Base-by-base conservation (phyloP, 2,329 filamentous ascomycete species). In the Trichoderma polysporum region DNA sequence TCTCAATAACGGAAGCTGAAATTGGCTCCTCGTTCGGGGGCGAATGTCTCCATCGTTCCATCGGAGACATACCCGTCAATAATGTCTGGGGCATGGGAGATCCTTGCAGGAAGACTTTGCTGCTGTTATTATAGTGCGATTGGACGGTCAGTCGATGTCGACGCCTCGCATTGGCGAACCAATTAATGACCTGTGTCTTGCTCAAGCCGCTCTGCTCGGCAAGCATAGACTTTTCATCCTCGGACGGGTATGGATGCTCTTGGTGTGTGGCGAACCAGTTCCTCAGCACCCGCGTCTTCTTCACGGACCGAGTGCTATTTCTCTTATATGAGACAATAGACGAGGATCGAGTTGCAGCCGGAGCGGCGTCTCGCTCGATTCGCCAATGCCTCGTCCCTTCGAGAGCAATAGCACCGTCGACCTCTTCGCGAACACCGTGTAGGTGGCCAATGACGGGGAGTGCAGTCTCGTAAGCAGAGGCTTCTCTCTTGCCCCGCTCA, bases 161-260 rank as follows among this genome's bases (percentile, higher is more conserved):
- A 8, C 83, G 79, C 22, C 83, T 77, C 0, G 82, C 82, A 69
- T 85, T 85, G 25, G 82, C 79, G 69, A 85, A 84, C 82, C 83
- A 85, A 60, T 82, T 83, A 25, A 79, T 74, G 2, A 85, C 78
- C 37, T 83, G 80, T 1, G 77, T 80, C 58, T 75, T 75, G 22
- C 78, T 83, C 17, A 85, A 76, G 0, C 82, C 82, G 0, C 82
- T 83, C 67, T 83, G 76, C 4, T 73, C 70, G 12, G 78, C 74
- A 0, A 85, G 75, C 3, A 71, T 67, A 0, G 71, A 59, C 61
- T 83, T 84, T 59, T 84, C 79, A 9, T 81, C 78, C 29, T 84
- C 81, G 1, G 77, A 79, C 2, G 83, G 83, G 68, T 85, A 85
- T 2, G 83, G 83, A 49, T 79, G 76, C 45, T 83, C 79, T 10